A percentile compares a stretch with the other conserved stretches of the same genome.
Evolutionary conservation across 768 basidiomycete genomes (phyloP).

Genomic region (Suillus cothurnatus): DNA sequence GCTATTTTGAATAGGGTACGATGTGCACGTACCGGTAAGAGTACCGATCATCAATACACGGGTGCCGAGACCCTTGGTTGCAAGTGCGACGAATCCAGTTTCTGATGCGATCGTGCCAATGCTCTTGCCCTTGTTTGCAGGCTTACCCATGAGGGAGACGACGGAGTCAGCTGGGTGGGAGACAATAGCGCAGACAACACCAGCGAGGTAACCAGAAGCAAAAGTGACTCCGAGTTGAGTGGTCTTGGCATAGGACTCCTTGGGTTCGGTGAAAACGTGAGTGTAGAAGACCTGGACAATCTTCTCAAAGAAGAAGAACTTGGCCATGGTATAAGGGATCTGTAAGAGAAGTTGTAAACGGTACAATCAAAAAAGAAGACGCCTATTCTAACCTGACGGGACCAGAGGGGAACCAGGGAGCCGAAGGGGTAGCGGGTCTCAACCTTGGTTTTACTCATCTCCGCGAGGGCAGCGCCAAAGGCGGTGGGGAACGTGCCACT

Average conservation of each 20-base stretch:
- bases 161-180: constrained; percentile 96
- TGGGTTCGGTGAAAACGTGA: constrained; percentile 79
- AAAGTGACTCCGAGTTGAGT: constrained; percentile 92
- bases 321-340: constrained; percentile 99
- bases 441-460: constrained; percentile 66
- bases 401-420: constrained; percentile 85
- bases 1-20: neutral
- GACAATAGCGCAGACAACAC: constrained; percentile 94
- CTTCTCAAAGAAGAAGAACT: constrained; percentile 96
- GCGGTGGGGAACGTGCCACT: constrained; percentile 76
- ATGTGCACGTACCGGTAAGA: constrained; percentile 40
- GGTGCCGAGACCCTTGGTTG: constrained; percentile 87
- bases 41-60: constrained; percentile 85
- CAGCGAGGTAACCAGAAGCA: constrained; percentile 90
- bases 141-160: constrained; percentile 93
- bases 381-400: constrained; percentile 65
- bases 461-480: constrained; percentile 66
- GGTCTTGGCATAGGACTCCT: constrained; percentile 75
- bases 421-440: constrained; percentile 88
- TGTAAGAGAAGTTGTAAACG: constrained; percentile 29
- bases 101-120: constrained; percentile 71
- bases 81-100: constrained; percentile 62
- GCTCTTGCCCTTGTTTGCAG: constrained; percentile 79
- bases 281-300: constrained; percentile 88
- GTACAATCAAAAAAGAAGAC: neutral